Conservation (phyloP, 2,329 filamentous ascomycete genomes). For the Truncatella angustata region DNA sequence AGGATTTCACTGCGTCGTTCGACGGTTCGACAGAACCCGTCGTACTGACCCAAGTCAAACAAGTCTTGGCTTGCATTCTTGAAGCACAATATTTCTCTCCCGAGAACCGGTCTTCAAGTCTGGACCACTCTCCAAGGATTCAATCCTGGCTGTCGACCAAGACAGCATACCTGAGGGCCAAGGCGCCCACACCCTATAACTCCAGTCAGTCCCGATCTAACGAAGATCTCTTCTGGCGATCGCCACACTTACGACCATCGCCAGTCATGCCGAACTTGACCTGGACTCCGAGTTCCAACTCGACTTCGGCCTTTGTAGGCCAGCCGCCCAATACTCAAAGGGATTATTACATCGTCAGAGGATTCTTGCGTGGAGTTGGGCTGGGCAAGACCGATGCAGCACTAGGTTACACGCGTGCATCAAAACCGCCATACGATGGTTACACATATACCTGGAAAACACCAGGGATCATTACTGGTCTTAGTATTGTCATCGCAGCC, state of each 20-base stretch:
- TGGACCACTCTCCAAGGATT: not conserved
- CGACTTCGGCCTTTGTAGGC: constrained; percentile 21
- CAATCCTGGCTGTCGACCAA: not conserved
- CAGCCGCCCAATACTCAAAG: constrained; percentile 23
- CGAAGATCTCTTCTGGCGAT: not conserved
- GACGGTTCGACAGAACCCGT: not conserved
- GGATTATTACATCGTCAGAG: constrained; percentile 27
- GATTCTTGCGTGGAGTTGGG: constrained; percentile 20
- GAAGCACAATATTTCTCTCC: not conserved
- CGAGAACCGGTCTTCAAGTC: not conserved
- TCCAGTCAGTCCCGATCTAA: not conserved
- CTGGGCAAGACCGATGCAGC: constrained; percentile 17
- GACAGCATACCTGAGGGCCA: not conserved
- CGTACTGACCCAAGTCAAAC: no score
- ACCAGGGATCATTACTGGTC: constrained; percentile 24
- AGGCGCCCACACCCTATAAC: not conserved
- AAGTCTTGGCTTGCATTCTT: not conserved
- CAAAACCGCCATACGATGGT: constrained; percentile 13
- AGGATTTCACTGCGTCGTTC: not conserved
- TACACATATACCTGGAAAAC: constrained; percentile 24
- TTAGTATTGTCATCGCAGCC: constrained; percentile 25
- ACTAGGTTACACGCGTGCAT: constrained; percentile 17
- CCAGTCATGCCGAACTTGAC: constrained; percentile 3
- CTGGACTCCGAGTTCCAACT: no score
- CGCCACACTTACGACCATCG: not conserved